These are phyloP conservation scores for Hymenoscyphus repandus DNA, from an alignment of 2,329 filamentous ascomycete species.

Conservation along the genomic window DNA sequence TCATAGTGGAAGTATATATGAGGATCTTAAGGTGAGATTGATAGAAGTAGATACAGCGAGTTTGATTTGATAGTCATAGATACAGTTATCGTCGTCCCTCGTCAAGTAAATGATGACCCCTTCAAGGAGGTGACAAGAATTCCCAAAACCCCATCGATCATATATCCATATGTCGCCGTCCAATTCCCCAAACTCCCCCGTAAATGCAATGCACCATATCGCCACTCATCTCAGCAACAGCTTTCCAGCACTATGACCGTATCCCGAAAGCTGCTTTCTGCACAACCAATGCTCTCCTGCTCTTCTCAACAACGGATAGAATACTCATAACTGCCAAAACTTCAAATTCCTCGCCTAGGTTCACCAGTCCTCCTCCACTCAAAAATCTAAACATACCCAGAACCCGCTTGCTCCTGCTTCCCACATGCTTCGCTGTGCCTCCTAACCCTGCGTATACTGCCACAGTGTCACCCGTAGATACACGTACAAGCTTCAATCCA, in stretches of 20 bases:
- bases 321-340: conserved; percentile 23
- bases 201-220: too few relatives aligned
- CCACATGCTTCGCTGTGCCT: conserved; percentile 9
- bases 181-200: too few relatives aligned
- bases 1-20: too few relatives aligned
- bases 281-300: conserved; percentile 15
- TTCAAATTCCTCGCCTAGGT: conserved; percentile 24
- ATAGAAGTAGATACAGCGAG: too few relatives aligned
- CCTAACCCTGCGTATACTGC: conserved; percentile 26
- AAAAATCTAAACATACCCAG: conserved; percentile 22
- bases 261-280: conserved; percentile 15
- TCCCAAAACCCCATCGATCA: too few relatives aligned
- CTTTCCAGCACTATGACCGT: neutral
- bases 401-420: conserved; percentile 7
- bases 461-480: conserved; percentile 21
- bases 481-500: conserved; percentile 22
- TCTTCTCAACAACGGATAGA: conserved; percentile 22
- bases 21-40: too few relatives aligned
- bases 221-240: too few relatives aligned
- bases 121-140: too few relatives aligned
- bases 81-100: too few relatives aligned
- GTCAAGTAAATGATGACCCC: too few relatives aligned
- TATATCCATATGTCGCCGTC: too few relatives aligned
- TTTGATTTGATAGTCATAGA: too few relatives aligned
- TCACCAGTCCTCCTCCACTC: conserved; percentile 15